A percentile compares a stretch with the other conserved stretches of the same genome.
phyloP scores from a whole-genome alignment of 2,329 filamentous ascomycete species.

The Orbilia blumenaviensis region DNA sequence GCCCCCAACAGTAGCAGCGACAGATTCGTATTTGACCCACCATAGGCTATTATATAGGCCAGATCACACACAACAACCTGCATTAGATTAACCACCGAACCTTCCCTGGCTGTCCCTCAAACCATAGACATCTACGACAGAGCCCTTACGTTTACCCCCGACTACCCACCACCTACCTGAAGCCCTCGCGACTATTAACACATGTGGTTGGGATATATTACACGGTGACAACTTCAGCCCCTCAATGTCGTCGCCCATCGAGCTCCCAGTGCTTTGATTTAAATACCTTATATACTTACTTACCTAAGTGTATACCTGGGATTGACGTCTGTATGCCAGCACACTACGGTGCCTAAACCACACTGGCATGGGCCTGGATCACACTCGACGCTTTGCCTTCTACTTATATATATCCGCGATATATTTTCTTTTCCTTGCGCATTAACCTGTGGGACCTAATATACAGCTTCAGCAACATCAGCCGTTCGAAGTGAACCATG shows the following conservation, averaged over 20 bases:
- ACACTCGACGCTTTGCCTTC: neutral
- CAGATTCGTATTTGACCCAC: neutral
- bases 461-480: neutral
- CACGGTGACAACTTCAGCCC: neutral
- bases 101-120: neutral
- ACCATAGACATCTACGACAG: no score
- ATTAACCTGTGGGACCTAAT: no score
- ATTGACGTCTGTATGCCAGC: neutral
- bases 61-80: constrained; percentile 16
- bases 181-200: neutral
- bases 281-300: no score
- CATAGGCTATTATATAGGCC: constrained; percentile 1
- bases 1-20: neutral
- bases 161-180: no score
- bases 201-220: neutral
- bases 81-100: neutral
- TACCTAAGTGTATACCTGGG: neutral
- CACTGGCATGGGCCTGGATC: neutral
- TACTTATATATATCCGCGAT: neutral
- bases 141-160: no score
- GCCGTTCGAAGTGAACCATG: constrained; percentile 20
- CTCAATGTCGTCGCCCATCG: neutral
- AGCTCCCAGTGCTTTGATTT: neutral
- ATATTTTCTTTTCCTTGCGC: no score
- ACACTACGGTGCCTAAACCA: neutral